Conservation (phyloP, 2,329 filamentous ascomycete species). For the Pezicula rhizophila region DNA sequence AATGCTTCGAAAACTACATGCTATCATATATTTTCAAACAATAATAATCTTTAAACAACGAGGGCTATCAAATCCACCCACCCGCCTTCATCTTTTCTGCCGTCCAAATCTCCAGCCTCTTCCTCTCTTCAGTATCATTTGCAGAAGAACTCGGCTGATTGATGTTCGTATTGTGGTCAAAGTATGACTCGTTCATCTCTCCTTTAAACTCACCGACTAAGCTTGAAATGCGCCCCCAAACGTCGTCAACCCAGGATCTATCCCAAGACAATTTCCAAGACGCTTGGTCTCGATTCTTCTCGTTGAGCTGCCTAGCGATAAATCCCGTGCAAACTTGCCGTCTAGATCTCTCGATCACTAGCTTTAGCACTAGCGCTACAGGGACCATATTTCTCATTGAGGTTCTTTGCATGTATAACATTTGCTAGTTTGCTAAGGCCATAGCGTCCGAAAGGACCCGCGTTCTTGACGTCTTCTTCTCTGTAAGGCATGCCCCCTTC, state of each 20-base stretch:
- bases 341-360: conserved; percentile 13
- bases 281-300: conserved; percentile 5
- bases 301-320: conserved; percentile 11
- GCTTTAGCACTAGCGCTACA: conserved; percentile 4
- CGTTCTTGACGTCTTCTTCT: conserved; percentile 2
- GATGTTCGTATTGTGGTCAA: conserved; percentile 6
- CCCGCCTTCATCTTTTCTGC: conserved; percentile 9
- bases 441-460: conserved; percentile 6
- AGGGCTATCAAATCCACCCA: conserved; percentile 6
- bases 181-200: conserved; percentile 14
- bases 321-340: conserved; percentile 11
- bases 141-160: conserved; percentile 5
- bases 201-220: conserved; percentile 8
- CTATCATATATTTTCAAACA: too few species aligned
- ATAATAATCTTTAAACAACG: too few species aligned
- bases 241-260: conserved; percentile 4
- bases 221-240: conserved; percentile 9
- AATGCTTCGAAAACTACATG: too few species aligned
- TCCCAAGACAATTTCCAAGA: conserved; percentile 10
- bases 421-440: conserved; percentile 15
- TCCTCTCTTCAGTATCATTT: conserved; percentile 3
- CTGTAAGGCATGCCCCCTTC: conserved; percentile 8
- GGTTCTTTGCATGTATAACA: conserved; percentile 10
- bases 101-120: conserved; percentile 13
- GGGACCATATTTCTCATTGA: conserved; percentile 13